Conservation (phyloP, 345 rosid species). For the Aegle marmelos region DNA sequence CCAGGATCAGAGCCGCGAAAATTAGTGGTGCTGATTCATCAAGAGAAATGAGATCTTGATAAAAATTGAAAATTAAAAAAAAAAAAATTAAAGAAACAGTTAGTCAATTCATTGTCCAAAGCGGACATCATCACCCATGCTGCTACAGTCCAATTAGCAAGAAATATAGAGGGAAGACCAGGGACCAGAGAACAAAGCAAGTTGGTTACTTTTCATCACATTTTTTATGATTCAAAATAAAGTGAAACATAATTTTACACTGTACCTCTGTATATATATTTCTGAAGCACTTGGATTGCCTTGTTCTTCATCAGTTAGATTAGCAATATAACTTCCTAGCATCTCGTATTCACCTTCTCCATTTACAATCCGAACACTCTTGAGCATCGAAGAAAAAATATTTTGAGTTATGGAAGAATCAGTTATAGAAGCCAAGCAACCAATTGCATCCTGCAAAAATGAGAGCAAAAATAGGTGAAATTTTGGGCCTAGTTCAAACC, state of each 20-base stretch:
- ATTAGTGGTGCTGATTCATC: background rate
- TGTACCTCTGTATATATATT: slow-evolving; percentile 53
- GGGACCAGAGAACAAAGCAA: background rate
- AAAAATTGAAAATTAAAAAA: too few relatives aligned
- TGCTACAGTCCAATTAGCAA: too few relatives aligned
- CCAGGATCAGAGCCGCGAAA: background rate
- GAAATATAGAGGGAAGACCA: background rate
- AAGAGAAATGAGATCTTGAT: background rate
- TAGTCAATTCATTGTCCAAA: background rate
- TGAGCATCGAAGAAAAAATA: slow-evolving; percentile 50
- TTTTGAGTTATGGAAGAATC: slow-evolving; percentile 67
- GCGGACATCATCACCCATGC: too few relatives aligned
- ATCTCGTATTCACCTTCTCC: slow-evolving; percentile 39
- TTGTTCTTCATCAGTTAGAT: slow-evolving; percentile 34
- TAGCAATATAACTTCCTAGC: slow-evolving; percentile 25
- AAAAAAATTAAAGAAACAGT: background rate
- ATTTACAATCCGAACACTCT: slow-evolving; percentile 54
- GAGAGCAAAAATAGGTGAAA: slow-evolving; percentile 9
- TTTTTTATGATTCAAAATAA: background rate
- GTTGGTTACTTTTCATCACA: background rate
- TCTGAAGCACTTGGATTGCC: slow-evolving; percentile 25
- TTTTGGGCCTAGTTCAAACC: background rate
- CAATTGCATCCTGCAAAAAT: slow-evolving; percentile 68
- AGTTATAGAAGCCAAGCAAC: slow-evolving; percentile 75
- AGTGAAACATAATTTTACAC: background rate